These are phyloP conservation scores for Phylloporus arenicola DNA, from an alignment of 768 basidiomycete genomes.

Conservation along the genomic window DNA sequence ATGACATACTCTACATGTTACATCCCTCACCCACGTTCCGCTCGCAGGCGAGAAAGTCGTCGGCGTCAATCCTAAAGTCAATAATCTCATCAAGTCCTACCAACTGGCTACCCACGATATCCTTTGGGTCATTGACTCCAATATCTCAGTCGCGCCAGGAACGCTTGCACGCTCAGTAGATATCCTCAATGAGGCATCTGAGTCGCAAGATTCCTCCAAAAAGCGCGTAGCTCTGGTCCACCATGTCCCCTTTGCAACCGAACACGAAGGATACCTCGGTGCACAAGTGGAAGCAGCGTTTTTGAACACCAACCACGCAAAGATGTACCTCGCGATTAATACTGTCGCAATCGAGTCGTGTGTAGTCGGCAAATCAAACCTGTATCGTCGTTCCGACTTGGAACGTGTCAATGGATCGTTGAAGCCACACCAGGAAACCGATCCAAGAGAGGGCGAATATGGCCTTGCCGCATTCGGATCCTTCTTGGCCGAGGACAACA, in stretches of 20 bases:
- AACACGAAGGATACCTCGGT: slow-evolving; percentile 66
- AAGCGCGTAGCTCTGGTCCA: slow-evolving; percentile 80
- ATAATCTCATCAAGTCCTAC: slow-evolving; percentile 89
- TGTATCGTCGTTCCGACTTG: slow-evolving; percentile 88
- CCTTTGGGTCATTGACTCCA: slow-evolving; percentile 97
- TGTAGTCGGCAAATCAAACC: slow-evolving; percentile 93
- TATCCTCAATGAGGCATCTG: slow-evolving; percentile 46
- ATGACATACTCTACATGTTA: not conserved
- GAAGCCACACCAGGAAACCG: slow-evolving; percentile 36
- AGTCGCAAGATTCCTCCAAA: slow-evolving; percentile 31
- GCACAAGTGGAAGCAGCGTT: slow-evolving; percentile 89
- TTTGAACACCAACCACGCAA: slow-evolving; percentile 95
- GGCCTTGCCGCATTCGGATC: slow-evolving; percentile 80
- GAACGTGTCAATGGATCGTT: slow-evolving; percentile 67
- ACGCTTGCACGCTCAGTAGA: slow-evolving; percentile 85
- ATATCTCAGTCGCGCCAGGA: slow-evolving; percentile 70
- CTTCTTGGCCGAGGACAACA: slow-evolving; percentile 96
- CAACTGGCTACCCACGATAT: slow-evolving; percentile 79
- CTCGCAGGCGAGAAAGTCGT: slow-evolving; percentile 69
- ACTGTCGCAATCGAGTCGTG: slow-evolving; percentile 86
- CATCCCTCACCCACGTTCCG: not conserved
- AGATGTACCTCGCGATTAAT: slow-evolving; percentile 96
- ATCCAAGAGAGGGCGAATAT: slow-evolving; percentile 18
- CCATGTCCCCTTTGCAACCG: slow-evolving; percentile 87
- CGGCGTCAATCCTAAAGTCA: slow-evolving; percentile 95